Evolutionary conservation across 1,284 basidiomycete genomes (phyloP), one percentile per base, ranked within the genome.

Genomic region (Polyporus tsugae): DNA sequence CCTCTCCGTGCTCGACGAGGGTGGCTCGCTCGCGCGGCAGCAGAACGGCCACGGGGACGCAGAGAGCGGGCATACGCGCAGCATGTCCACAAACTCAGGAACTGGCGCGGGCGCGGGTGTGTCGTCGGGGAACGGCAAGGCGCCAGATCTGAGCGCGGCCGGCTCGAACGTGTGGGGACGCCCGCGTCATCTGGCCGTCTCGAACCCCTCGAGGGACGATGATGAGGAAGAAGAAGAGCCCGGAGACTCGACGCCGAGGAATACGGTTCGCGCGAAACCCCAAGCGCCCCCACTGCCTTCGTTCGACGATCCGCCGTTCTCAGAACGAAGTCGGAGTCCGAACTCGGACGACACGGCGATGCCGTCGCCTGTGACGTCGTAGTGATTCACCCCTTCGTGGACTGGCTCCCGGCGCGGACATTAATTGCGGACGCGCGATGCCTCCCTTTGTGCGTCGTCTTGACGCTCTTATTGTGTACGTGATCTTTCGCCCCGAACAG

Each of bases 1-100:
- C 33, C 81, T 93, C 29, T 79, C 89, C 52, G 85, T 87, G 19
- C 88, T 93, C 69, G 89, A 90, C 70, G 92, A 93, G 78, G 65
- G 67, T 46, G 49, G 53, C 33, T 79, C 78, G 55, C 82, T 78
- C 55, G 72, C 79, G 64, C 80, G 77, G 39, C 77, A 75, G 65
- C 78, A 75, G 65, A 80, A 79, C 60, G 81, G 74, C 19, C 52
- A 6, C 25, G 42, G 22, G 55, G 77, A 78, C 25, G 52, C 63
- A 11, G 74, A 69, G 44, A 70, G 68, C 25, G 49, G 46, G n/a
- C 68, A 67, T 42, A 65, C 64, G 59, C 70, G 72, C 46, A 66
- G 67, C 62, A 61, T 69, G 58, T 70, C 71, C 19, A 58, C 55
- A 29, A 66, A 70, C 22, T 46, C 64, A 2, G 64, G 62, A 25